Evolutionary conservation across 2,329 filamentous ascomycete genomes (phyloP).

Genomic region (Teratosphaeria nubilosa): DNA sequence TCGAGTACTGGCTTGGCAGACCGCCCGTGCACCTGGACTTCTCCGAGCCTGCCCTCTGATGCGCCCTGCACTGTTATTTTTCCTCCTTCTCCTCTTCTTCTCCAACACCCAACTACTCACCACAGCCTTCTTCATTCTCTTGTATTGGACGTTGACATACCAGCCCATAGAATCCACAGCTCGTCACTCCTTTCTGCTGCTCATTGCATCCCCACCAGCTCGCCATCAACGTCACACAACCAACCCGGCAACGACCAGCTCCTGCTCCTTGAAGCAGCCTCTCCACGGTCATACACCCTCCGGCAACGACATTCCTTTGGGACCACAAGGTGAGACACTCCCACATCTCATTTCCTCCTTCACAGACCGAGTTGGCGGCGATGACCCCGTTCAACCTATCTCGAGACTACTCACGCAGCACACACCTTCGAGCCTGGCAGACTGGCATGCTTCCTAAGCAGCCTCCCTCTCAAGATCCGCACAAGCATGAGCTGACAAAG

Average conservation of each 20-base stretch:
- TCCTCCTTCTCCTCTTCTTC: conserved; percentile 9
- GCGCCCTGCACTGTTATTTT: conserved; percentile 4
- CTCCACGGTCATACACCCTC: neutral
- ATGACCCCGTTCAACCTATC: neutral
- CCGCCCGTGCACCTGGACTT: neutral
- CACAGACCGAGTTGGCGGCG: neutral
- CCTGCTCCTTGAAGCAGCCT: neutral
- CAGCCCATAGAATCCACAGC: conserved; percentile 25
- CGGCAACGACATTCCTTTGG: neutral
- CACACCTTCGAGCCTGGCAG: neutral
- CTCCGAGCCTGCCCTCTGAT: neutral
- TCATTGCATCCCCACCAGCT: conserved; percentile 15
- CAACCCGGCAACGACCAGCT: neutral
- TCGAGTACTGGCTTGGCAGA: conserved; percentile 4
- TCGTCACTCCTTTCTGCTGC: conserved; percentile 23
- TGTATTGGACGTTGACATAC: conserved; percentile 25
- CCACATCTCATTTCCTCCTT: neutral
- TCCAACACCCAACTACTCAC: conserved; percentile 13
- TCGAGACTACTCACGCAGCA: neutral
- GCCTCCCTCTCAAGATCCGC: neutral
- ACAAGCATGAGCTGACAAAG: neutral
- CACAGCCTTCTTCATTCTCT: conserved; percentile 27
- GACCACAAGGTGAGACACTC: neutral
- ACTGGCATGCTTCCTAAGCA: neutral
- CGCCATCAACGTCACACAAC: neutral